Percentiles rank a stretch among this genome's conserved stretches.
These are phyloP conservation scores for Xylariales sp. DNA, from an alignment of 2,329 filamentous ascomycete species.

Conservation along the genomic window DNA sequence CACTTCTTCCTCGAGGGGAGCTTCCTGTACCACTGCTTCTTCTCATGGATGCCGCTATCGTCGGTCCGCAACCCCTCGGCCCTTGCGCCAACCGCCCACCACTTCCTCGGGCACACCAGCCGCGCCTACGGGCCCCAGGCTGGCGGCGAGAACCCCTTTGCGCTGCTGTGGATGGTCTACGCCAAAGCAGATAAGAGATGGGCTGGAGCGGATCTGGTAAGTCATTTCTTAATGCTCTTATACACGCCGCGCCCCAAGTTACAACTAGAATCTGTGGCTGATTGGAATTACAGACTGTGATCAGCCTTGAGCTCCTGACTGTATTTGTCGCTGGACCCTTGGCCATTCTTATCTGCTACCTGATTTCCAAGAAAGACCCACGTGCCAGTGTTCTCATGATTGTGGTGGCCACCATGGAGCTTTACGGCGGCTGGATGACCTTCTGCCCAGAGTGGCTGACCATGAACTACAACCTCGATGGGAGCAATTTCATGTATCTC, in stretches of 20 bases:
- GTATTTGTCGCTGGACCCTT: conserved; percentile 59
- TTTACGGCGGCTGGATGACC: conserved; percentile 69
- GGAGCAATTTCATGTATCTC: conserved; percentile 63
- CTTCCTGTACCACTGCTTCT: conserved; percentile 94
- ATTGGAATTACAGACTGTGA: conserved; percentile 53
- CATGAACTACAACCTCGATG: conserved; percentile 57
- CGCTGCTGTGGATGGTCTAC: conserved; percentile 66
- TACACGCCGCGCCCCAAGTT: too few species aligned
- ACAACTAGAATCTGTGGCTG: too few species aligned
- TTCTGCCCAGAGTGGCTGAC: conserved; percentile 67
- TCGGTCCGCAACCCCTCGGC: conserved; percentile 27
- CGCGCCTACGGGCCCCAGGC: conserved; percentile 55
- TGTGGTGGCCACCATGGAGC: conserved; percentile 59
- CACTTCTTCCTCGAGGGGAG: conserved; percentile 88
- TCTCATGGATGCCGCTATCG: conserved; percentile 44
- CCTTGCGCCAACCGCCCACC: conserved; percentile 43
- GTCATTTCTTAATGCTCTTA: too few species aligned
- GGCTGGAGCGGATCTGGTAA: conserved; percentile 57
- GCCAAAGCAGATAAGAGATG: conserved; percentile 60
- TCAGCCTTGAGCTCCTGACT: conserved; percentile 62
- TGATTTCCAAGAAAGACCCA: conserved; percentile 50
- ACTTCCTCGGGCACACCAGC: conserved; percentile 46
- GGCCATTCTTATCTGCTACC: conserved; percentile 55
- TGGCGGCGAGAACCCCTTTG: conserved; percentile 48
- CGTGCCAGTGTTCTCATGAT: conserved; percentile 59